Evolutionary conservation across 306 rosid genomes (phyloP).

Genomic region (Prunus fruticosa): DNA sequence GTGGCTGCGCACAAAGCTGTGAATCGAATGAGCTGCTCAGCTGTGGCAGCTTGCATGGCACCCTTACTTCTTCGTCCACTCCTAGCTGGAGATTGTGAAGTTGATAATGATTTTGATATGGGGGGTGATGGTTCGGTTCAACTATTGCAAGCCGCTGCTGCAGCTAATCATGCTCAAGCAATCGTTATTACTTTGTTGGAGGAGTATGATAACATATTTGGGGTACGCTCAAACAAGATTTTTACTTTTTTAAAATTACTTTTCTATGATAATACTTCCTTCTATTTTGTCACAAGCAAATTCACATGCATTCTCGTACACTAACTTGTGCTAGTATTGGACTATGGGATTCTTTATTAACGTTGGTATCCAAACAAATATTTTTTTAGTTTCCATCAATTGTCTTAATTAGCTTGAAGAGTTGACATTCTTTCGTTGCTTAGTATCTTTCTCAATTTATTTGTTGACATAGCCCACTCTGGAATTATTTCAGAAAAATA

Average conservation of each 20-base stretch:
- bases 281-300: slow-evolving; percentile 3
- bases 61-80: slow-evolving; percentile 96
- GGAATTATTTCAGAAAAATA: not conserved
- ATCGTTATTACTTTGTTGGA: slow-evolving; percentile 85
- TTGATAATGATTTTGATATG: slow-evolving; percentile 79
- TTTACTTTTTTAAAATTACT: slow-evolving; percentile 6
- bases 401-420: not conserved
- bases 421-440: not conserved
- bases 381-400: too few relatives aligned
- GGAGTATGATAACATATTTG: slow-evolving; percentile 71
- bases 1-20: slow-evolving; percentile 70
- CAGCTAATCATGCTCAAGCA: slow-evolving; percentile 97
- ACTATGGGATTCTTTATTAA: slow-evolving; percentile 6
- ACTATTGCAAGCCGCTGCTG: slow-evolving; percentile 96
- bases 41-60: slow-evolving; percentile 99
- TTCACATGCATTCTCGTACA: not conserved
- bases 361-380: not conserved
- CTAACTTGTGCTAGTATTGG: not conserved
- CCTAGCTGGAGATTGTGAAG: slow-evolving; percentile 88
- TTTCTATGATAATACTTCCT: slow-evolving; percentile 8
- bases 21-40: slow-evolving; percentile 93
- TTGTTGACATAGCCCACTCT: not conserved
- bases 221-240: slow-evolving; percentile 41
- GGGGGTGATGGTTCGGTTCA: slow-evolving; percentile 89
- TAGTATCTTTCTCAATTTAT: not conserved